These are phyloP conservation scores for Forsythia viridissima DNA, from an alignment of 257 asterid genomes.

Conservation along the genomic window DNA sequence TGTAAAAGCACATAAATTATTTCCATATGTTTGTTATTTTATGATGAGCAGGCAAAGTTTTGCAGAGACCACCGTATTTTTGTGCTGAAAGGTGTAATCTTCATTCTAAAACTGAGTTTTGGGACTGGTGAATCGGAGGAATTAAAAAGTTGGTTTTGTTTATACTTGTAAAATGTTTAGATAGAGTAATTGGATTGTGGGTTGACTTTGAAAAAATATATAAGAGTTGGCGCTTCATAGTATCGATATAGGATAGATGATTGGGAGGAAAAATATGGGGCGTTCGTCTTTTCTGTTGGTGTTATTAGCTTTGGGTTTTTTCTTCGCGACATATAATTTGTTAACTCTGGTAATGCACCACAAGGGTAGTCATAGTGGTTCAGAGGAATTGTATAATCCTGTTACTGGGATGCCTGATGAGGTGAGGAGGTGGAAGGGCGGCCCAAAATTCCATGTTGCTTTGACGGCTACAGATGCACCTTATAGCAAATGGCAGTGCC, in stretches of 20 bases:
- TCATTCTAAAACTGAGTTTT: constrained; percentile 24
- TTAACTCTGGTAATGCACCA: constrained; percentile 66
- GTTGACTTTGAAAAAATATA: constrained; percentile 15
- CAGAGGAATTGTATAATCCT: constrained; percentile 55
- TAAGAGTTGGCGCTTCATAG: neutral
- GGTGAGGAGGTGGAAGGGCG: constrained; percentile 27
- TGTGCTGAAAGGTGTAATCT: constrained; percentile 30
- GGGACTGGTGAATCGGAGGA: constrained; percentile 23
- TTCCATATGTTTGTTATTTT: neutral
- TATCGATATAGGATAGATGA: constrained; percentile 36
- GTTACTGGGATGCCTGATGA: constrained; percentile 42
- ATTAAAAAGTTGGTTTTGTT: constrained; percentile 13
- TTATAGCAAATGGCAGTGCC: constrained; percentile 93
- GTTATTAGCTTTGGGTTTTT: constrained; percentile 69
- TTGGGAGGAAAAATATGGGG: constrained; percentile 57
- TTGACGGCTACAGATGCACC: constrained; percentile 88
- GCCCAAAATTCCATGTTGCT: constrained; percentile 72
- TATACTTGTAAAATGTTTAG: constrained; percentile 8
- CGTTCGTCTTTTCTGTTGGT: constrained; percentile 67
- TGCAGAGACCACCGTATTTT: neutral
- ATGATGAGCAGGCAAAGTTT: constrained; percentile 23
- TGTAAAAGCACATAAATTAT: neutral
- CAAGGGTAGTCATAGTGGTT: constrained; percentile 28
- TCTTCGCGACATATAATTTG: constrained; percentile 79
- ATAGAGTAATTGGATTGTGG: constrained; percentile 22